phyloP scores from a whole-genome alignment of 345 rosid species.

The Rhodomyrtus tomentosa region DNA sequence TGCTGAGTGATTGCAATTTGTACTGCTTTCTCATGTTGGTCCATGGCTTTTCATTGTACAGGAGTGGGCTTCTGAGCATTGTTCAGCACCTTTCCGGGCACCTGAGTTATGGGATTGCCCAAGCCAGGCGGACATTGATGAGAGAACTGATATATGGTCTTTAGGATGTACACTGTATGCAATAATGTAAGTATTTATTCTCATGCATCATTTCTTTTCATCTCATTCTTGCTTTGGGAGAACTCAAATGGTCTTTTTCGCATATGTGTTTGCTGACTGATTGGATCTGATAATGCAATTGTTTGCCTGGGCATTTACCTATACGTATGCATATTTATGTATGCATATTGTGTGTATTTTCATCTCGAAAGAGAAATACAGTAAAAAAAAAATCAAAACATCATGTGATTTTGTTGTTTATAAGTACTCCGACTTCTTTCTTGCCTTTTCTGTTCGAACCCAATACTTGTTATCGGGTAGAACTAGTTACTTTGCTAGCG shows the following conservation, averaged over 20 bases:
- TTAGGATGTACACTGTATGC: constrained; percentile 97
- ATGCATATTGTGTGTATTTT: background rate
- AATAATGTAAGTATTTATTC: constrained; percentile 55
- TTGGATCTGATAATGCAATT: background rate
- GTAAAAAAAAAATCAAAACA: background rate
- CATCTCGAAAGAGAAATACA: background rate
- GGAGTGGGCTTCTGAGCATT: constrained; percentile 99
- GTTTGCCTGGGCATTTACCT: background rate
- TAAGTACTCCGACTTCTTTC: background rate
- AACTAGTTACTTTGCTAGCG: background rate
- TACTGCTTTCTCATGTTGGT: background rate
- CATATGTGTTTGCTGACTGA: background rate
- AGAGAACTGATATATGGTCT: constrained; percentile 98
- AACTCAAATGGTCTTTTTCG: background rate
- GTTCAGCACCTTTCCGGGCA: constrained; percentile 96
- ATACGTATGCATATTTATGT: background rate
- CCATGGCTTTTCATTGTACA: constrained; percentile 8
- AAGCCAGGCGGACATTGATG: constrained; percentile 88
- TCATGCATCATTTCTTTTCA: background rate
- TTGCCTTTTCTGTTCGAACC: background rate
- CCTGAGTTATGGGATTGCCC: constrained; percentile 99
- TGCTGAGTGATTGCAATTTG: background rate
- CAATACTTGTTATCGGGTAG: background rate
- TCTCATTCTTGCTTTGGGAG: background rate
- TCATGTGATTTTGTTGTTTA: background rate